Percentiles rank a stretch among this genome's conserved stretches.
These are phyloP conservation scores for Ceratocystis diversiconidia DNA, from an alignment of 2,329 filamentous ascomycete genomes.

Conservation along the genomic window DNA sequence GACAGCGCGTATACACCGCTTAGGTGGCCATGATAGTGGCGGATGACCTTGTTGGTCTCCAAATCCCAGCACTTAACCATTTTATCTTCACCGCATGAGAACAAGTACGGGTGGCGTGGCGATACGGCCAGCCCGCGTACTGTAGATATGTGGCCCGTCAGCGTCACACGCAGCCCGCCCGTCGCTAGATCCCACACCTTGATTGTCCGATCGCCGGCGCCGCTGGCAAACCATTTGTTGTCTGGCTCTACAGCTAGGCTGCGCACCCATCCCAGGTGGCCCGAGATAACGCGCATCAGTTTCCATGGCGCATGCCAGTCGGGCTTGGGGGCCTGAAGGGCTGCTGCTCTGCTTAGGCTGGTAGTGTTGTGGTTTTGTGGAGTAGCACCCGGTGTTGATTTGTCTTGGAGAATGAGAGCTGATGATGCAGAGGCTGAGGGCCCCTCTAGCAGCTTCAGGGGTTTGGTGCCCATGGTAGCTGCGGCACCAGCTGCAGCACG, in stretches of 20 bases:
- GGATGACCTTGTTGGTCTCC: constrained; percentile 98
- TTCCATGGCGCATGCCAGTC: constrained; percentile 99
- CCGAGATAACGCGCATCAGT: constrained; percentile 91
- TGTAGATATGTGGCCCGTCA: constrained; percentile 89
- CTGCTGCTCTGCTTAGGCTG: constrained; percentile 23
- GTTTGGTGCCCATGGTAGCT: constrained; percentile 15
- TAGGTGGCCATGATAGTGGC: constrained; percentile 92
- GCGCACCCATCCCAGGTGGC: constrained; percentile 90
- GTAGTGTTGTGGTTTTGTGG: constrained; percentile 15
- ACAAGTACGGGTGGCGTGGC: constrained; percentile 86
- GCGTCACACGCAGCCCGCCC: constrained; percentile 66
- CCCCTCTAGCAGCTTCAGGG: constrained; percentile 29
- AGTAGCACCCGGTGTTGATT: constrained; percentile 8
- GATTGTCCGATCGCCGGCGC: constrained; percentile 88
- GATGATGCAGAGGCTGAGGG: constrained; percentile 30
- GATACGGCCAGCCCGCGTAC: constrained; percentile 86
- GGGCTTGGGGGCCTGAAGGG: constrained; percentile 46
- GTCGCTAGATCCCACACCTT: constrained; percentile 97
- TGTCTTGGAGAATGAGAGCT: constrained; percentile 5
- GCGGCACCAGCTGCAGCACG: constrained; percentile 24
- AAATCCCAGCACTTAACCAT: constrained; percentile 99
- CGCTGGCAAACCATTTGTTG: constrained; percentile 95
- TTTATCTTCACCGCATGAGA: constrained; percentile 96
- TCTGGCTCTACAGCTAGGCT: constrained; percentile 82
- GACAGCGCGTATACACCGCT: constrained; percentile 89